A percentile compares a stretch with the other conserved stretches of the same genome.
These are phyloP conservation scores for Botrytis elliptica DNA, from an alignment of 2,329 filamentous ascomycete species.

Conservation along the genomic window DNA sequence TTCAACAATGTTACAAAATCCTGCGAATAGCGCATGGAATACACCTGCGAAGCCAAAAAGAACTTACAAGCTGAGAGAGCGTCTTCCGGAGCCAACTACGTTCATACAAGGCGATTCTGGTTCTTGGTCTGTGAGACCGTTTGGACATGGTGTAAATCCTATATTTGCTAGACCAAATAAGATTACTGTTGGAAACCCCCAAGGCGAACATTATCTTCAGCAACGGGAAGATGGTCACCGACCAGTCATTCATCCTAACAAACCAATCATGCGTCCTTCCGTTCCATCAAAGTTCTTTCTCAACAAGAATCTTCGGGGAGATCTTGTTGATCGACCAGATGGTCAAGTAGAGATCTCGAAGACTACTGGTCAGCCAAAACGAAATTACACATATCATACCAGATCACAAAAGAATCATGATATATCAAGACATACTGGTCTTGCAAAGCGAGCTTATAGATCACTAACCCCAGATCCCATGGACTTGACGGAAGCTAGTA, in stretches of 20 bases:
- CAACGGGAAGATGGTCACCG: constrained; percentile 31
- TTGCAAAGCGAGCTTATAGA: neutral
- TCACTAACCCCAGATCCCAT: constrained; percentile 16
- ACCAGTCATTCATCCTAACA: constrained; percentile 31
- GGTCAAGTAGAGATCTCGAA: neutral
- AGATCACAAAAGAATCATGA: constrained; percentile 7
- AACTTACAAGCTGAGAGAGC: constrained; percentile 18
- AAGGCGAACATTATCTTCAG: constrained; percentile 27
- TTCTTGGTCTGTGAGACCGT: constrained; percentile 36
- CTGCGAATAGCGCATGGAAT: constrained; percentile 36
- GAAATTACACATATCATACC: constrained; percentile 15
- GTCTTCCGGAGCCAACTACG: constrained; percentile 37
- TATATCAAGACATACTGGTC: constrained; percentile 14
- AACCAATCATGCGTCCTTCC: constrained; percentile 27
- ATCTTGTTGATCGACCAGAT: neutral
- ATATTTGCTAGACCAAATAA: constrained; percentile 34
- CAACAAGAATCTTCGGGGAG: neutral
- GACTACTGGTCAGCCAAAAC: neutral
- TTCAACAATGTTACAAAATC: constrained; percentile 30
- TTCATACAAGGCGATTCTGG: constrained; percentile 35
- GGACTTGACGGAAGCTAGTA: constrained; percentile 8
- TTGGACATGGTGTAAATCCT: constrained; percentile 38
- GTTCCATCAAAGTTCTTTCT: constrained; percentile 27
- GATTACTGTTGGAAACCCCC: constrained; percentile 29
- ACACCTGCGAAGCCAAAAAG: constrained; percentile 13